These are phyloP conservation scores for Lasiosphaeris hirsuta DNA, from an alignment of 495 filamentous ascomycete genomes.

Conservation along the genomic window DNA sequence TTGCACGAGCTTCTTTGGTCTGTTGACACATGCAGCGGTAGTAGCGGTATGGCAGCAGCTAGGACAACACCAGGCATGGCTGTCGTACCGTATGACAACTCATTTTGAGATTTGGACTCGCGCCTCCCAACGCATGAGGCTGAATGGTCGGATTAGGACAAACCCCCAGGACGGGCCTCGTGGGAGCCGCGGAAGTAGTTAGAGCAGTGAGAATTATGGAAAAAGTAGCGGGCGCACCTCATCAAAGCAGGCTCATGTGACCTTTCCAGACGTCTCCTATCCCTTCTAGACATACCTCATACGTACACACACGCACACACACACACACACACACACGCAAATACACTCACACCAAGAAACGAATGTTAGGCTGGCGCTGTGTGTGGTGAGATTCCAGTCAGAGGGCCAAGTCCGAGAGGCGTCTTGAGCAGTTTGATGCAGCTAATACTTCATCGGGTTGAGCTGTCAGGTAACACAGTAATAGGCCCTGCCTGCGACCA, in stretches of 20 bases:
- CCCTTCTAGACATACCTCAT: no score
- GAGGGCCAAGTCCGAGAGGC: no score
- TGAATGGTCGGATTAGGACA: slow-evolving; percentile 8
- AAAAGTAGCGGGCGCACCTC: slow-evolving; percentile 9
- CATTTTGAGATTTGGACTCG: slow-evolving; percentile 8
- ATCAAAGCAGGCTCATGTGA: slow-evolving; percentile 20
- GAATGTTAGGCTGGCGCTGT: no score
- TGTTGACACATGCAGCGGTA: slow-evolving; percentile 2
- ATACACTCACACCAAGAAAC: neutral
- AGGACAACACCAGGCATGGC: neutral
- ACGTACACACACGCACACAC: no score
- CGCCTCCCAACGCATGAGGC: slow-evolving; percentile 10
- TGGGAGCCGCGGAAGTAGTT: neutral
- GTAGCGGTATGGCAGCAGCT: neutral
- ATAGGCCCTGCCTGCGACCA: neutral
- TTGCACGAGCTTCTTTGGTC: neutral
- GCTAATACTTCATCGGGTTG: neutral
- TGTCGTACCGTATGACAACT: slow-evolving; percentile 1
- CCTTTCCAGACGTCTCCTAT: slow-evolving; percentile 6
- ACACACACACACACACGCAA: neutral
- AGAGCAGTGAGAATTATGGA: neutral
- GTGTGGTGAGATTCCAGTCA: neutral
- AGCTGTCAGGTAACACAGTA: slow-evolving; percentile 20
- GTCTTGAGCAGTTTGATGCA: neutral
- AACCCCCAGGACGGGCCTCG: neutral